phyloP scores from a whole-genome alignment of 108 stramenopile species.

The Aureococcus anophagefferens region DNA sequence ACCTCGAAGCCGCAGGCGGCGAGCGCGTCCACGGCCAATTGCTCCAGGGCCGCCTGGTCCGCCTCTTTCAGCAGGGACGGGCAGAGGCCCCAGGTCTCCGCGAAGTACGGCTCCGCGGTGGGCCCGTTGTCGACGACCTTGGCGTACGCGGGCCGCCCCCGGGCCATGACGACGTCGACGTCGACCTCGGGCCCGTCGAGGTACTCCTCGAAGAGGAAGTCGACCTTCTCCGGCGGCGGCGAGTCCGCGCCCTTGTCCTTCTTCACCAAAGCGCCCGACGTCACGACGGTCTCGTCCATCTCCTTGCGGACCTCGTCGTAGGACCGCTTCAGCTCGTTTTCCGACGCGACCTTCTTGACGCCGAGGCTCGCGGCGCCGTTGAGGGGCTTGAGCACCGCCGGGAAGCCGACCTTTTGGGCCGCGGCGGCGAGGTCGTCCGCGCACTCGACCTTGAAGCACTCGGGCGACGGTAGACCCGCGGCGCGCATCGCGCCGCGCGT shows the following conservation, averaged over 20 bases:
- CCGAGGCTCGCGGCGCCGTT: slow-evolving; percentile 5
- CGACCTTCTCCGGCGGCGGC: neutral
- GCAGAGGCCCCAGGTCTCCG: slow-evolving; percentile 9
- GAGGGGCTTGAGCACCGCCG: slow-evolving; percentile 8
- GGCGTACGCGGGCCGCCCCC: neutral
- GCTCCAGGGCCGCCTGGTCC: slow-evolving; percentile 1
- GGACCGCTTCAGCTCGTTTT: neutral
- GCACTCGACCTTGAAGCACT: neutral
- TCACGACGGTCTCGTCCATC: neutral
- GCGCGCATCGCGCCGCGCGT: slow-evolving; percentile 11
- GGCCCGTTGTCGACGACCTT: slow-evolving; percentile 11
- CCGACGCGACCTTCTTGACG: slow-evolving; percentile 3
- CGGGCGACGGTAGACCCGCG: slow-evolving; percentile 6
- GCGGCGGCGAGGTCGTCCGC: neutral
- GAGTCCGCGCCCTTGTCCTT: slow-evolving; percentile 1
- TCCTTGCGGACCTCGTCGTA: slow-evolving; percentile 3
- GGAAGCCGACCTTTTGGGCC: slow-evolving; percentile 9
- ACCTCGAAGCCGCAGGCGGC: slow-evolving; percentile 7
- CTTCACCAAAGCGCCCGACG: neutral
- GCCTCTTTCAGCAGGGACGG: neutral
- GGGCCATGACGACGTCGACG: slow-evolving; percentile 9
- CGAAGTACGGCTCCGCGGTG: slow-evolving; percentile 9
- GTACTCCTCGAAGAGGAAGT: slow-evolving; percentile 12
- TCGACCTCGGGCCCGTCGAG: slow-evolving; percentile 15
- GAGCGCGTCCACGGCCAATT: slow-evolving; percentile 2